Evolutionary conservation across 306 rosid species (phyloP).

Genomic region (Pyrus communis): DNA sequence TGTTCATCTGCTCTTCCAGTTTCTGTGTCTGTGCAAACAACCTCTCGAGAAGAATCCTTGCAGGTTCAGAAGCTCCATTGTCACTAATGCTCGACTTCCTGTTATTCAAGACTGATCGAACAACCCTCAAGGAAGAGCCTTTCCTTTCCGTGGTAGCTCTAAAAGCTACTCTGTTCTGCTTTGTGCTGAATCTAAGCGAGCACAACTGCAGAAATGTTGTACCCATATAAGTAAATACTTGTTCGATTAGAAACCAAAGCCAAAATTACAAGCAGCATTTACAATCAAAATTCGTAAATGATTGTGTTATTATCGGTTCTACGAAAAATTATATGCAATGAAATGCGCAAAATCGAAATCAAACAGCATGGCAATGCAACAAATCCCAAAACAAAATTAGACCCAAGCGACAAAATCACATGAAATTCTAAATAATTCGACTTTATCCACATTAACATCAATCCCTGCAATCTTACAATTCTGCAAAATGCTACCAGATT

Average conservation of each 20-base stretch:
- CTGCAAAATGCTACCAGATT: too few relatives aligned
- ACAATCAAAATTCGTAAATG: background rate
- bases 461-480: background rate
- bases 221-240: background rate
- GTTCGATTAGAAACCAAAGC: background rate
- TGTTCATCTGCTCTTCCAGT: slow-evolving; percentile 49
- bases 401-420: background rate
- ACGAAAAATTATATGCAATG: background rate
- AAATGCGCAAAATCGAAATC: background rate
- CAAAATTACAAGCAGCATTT: background rate
- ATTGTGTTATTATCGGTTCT: background rate
- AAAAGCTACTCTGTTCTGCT: slow-evolving; percentile 23
- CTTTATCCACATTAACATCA: background rate
- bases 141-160: slow-evolving; percentile 11
- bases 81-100: slow-evolving; percentile 33
- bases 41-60: slow-evolving; percentile 75
- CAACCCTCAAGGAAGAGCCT: slow-evolving; percentile 22
- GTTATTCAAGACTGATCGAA: slow-evolving; percentile 41
- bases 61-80: slow-evolving; percentile 60
- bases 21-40: slow-evolving; percentile 75
- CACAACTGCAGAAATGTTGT: slow-evolving; percentile 41
- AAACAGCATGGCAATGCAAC: background rate
- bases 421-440: background rate
- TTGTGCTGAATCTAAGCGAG: slow-evolving; percentile 32
- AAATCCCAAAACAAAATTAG: background rate